Conservation (phyloP, 73 alveolate genomes). For the Paramecium sonneborni region DNA sequence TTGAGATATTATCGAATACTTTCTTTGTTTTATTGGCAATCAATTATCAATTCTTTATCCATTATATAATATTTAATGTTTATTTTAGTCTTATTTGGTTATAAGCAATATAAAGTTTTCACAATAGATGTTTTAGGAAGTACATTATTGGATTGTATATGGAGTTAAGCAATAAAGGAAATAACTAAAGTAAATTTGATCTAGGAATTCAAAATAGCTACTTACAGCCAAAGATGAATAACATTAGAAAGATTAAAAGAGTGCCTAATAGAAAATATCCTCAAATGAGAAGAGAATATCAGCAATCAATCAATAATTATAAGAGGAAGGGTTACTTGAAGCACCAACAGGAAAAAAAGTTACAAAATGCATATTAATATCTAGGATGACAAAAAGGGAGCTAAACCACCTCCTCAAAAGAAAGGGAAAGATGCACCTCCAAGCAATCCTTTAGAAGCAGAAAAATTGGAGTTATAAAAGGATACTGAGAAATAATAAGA, state of each 20-base stretch:
- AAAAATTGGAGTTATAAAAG: slow-evolving; percentile 42
- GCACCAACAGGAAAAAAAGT: slow-evolving; percentile 61
- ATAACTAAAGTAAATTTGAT: slow-evolving; percentile 29
- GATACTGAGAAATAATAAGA: slow-evolving; percentile 61
- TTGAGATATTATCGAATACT: not conserved
- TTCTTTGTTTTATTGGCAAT: not conserved
- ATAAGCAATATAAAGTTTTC: slow-evolving; percentile 58
- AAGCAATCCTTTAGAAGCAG: slow-evolving; percentile 65
- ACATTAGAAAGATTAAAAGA: slow-evolving; percentile 48
- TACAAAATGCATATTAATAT: not conserved
- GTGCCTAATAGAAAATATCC: slow-evolving; percentile 16
- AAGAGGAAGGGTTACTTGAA: slow-evolving; percentile 53
- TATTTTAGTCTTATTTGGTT: slow-evolving; percentile 65
- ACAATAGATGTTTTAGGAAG: slow-evolving; percentile 49
- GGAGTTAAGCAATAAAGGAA: slow-evolving; percentile 62
- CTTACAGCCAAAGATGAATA: slow-evolving; percentile 62
- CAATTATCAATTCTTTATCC: not conserved
- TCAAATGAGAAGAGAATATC: slow-evolving; percentile 49
- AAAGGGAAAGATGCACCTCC: slow-evolving; percentile 66
- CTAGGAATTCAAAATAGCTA: not conserved
- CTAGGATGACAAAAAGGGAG: slow-evolving; percentile 38
- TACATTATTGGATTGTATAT: slow-evolving; percentile 61
- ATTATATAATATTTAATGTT: slow-evolving; percentile 29
- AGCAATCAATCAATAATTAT: slow-evolving; percentile 29
- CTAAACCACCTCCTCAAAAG: slow-evolving; percentile 69